phyloP scores from a whole-genome alignment of 768 basidiomycete genomes.

The Phaeotremella fagi region DNA sequence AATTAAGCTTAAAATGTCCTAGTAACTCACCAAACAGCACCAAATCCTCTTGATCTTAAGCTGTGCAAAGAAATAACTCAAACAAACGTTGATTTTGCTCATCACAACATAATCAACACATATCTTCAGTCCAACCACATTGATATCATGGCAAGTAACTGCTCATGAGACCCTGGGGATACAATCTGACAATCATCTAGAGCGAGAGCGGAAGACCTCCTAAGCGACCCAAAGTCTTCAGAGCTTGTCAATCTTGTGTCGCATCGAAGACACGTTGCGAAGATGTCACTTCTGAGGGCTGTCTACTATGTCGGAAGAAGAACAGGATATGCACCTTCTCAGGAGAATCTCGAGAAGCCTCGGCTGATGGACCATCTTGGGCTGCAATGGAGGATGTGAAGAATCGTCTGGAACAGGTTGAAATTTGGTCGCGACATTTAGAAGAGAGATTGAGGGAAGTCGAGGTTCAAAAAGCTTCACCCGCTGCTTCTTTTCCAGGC shows the following conservation, averaged over 20 bases:
- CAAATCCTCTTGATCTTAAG: no score
- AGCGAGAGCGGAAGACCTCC: neutral
- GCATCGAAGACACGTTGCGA: constrained; percentile 23
- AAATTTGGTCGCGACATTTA: neutral
- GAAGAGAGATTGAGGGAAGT: constrained; percentile 8
- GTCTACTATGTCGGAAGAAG: constrained; percentile 16
- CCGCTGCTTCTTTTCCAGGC: neutral
- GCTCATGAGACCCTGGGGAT: no score
- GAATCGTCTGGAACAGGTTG: neutral
- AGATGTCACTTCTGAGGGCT: constrained; percentile 20
- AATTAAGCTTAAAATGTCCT: no score
- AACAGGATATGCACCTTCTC: constrained; percentile 12
- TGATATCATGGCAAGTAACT: no score
- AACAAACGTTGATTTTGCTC: no score
- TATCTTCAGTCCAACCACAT: no score
- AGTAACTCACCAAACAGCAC: no score
- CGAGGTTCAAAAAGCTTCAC: constrained; percentile 1
- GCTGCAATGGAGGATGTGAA: neutral
- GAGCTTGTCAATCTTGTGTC: constrained; percentile 21
- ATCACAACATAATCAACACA: no score
- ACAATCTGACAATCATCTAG: no score
- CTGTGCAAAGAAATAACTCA: no score
- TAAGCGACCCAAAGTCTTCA: constrained; percentile 8
- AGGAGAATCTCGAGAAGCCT: neutral
- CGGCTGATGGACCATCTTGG: neutral